Base-by-base conservation (phyloP, 306 rosid genomes). In the Neltuma alba region DNA sequence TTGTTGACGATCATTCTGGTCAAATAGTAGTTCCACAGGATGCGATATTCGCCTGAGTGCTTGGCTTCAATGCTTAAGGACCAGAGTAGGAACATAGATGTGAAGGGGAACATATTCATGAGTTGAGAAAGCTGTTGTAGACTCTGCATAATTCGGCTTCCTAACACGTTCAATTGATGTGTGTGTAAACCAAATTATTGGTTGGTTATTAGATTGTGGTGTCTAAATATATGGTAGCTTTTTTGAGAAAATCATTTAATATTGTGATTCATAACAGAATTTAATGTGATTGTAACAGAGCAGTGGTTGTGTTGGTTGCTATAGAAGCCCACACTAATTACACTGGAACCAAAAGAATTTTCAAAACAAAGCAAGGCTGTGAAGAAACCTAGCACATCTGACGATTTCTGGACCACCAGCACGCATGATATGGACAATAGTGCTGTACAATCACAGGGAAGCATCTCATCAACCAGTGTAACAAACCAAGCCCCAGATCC, bases 221-320 rank as follows among this genome's bases (percentile, higher is more conserved):
- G 48, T 27, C 38, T 76, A 16, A 30, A 42, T 66, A 76, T 48
- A 16, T 65, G 74, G 6, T 70, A 64, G 70, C 9, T 77, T 37
- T 37, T 28, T 41, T 80, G n/a, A 42, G 62, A 31, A 15, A 75
- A 69, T 55, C 18, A 1, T n/a, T 34, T 63, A n/a, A 67, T 84
- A 75, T 78, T 76, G 77, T 81, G 88, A 83, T 89, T 75, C 86
- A 79, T 94, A 88, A 91, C 90, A 84, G 97, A 90, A 89, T 74
- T 58, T 70, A 83, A 79, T 77, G 83, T 86, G 86, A 74, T 95
- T 94, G 97, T 81, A 89, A 94, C 99, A 95, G 99, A 90, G 93
- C 99, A 95, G 99, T 90, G 98, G 96, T 88, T 95, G 99, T 91
- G 87, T 95, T 89, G 91, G 91, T 76, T 86, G 93, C 90, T 80